phyloP scores from a whole-genome alignment of 345 rosid species.

The Reutealis trisperma region DNA sequence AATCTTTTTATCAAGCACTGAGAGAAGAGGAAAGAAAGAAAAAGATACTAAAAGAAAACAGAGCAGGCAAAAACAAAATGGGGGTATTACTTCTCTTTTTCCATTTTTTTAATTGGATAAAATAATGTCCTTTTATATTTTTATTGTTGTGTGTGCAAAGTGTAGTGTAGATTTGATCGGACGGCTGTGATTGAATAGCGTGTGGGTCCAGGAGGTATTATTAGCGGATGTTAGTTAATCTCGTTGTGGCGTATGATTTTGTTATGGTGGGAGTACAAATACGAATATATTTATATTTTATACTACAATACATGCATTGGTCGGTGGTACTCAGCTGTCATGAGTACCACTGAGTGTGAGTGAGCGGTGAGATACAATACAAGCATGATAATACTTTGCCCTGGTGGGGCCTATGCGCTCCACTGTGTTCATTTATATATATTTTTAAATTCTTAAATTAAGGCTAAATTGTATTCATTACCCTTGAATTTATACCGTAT shows the following conservation, averaged over 20 bases:
- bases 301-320: too few species aligned
- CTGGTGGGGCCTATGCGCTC: too few species aligned
- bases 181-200: conserved; percentile 6
- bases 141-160: background rate
- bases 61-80: background rate
- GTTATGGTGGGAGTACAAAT: too few species aligned
- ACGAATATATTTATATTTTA: too few species aligned
- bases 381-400: too few species aligned
- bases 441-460: too few species aligned
- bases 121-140: background rate
- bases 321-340: too few species aligned
- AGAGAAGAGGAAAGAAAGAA: background rate
- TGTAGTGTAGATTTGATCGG: background rate
- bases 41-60: background rate
- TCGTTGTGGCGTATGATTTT: background rate
- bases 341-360: too few species aligned
- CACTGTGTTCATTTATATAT: too few species aligned
- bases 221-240: conserved; percentile 7
- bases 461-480: too few species aligned
- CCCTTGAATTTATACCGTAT: too few species aligned
- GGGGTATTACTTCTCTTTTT: background rate
- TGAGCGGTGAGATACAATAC: too few species aligned
- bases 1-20: background rate
- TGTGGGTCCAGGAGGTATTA: background rate
- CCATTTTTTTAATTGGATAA: background rate